Evolutionary conservation across 2,329 filamentous ascomycete species (phyloP).

Genomic region (Stenocarpella maydis): DNA sequence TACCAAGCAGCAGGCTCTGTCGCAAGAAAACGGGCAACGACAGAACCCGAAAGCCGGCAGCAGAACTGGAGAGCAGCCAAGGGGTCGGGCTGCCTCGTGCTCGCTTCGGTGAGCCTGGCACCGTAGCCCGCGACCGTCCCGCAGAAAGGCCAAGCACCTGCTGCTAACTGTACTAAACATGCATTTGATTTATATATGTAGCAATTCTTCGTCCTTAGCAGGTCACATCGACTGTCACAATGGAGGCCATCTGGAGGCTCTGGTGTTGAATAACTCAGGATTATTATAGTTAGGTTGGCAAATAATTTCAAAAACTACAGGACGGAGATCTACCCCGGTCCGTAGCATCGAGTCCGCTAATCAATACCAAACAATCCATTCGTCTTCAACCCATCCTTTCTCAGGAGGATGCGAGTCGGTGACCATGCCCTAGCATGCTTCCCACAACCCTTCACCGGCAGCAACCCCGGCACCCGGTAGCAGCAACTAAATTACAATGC

Average conservation of each 20-base stretch:
- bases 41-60: background rate
- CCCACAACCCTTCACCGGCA: background rate
- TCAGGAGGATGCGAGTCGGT: no score
- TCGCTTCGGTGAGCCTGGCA: slow-evolving; percentile 44
- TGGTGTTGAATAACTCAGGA: background rate
- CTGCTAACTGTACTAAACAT: no score
- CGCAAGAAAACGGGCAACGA: background rate
- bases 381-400: background rate
- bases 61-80: background rate
- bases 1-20: background rate
- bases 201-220: no score
- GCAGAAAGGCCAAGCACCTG: slow-evolving; percentile 29
- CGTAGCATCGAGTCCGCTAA: background rate
- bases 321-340: slow-evolving; percentile 11
- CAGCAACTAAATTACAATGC: background rate
- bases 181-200: no score
- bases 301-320: background rate
- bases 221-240: background rate
- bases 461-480: background rate
- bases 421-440: background rate
- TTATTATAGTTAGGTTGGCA: slow-evolving; percentile 3
- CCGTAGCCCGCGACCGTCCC: background rate
- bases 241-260: background rate
- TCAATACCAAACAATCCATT: background rate
- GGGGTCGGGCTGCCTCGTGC: slow-evolving; percentile 36